Evolutionary conservation across 768 basidiomycete genomes (phyloP).

Genomic region (Sistotremastrum niveocremeum): DNA sequence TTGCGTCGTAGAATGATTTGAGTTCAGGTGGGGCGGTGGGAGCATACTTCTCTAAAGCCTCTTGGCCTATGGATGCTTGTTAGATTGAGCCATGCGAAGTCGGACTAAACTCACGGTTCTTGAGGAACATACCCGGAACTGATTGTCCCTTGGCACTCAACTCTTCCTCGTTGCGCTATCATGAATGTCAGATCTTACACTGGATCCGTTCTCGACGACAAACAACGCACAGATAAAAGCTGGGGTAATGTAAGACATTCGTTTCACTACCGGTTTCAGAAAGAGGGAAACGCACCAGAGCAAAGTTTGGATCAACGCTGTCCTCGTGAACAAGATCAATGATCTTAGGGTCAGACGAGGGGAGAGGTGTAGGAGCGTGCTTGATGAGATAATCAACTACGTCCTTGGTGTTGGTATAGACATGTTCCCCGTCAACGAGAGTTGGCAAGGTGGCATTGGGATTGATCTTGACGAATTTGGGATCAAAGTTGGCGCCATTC

Average conservation of each 20-base stretch:
- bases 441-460: slow-evolving; percentile 31
- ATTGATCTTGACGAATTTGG: slow-evolving; percentile 32
- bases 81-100: not conserved
- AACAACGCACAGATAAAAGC: not conserved
- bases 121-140: slow-evolving; percentile 22
- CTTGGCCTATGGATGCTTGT: slow-evolving; percentile 23
- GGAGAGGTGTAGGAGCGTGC: slow-evolving; percentile 23
- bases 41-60: slow-evolving; percentile 24
- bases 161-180: slow-evolving; percentile 34
- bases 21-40: slow-evolving; percentile 20
- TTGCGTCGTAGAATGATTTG: slow-evolving; percentile 31
- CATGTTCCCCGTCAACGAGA: slow-evolving; percentile 19
- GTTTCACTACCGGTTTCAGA: not conserved
- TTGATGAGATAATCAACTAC: slow-evolving; percentile 29
- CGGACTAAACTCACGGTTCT: slow-evolving; percentile 23
- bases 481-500: slow-evolving; percentile 35
- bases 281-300: slow-evolving; percentile 16
- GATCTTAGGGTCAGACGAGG: slow-evolving; percentile 19
- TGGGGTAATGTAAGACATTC: slow-evolving; percentile 19
- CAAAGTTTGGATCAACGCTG: slow-evolving; percentile 38
- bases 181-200: not conserved
- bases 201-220: not conserved
- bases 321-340: slow-evolving; percentile 31
- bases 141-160: slow-evolving; percentile 22
- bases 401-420: slow-evolving; percentile 26